A percentile compares a stretch with the other conserved stretches of the same genome.
phyloP scores from a whole-genome alignment of 2,329 filamentous ascomycete genomes.

The Talaromyces pinophilus region DNA sequence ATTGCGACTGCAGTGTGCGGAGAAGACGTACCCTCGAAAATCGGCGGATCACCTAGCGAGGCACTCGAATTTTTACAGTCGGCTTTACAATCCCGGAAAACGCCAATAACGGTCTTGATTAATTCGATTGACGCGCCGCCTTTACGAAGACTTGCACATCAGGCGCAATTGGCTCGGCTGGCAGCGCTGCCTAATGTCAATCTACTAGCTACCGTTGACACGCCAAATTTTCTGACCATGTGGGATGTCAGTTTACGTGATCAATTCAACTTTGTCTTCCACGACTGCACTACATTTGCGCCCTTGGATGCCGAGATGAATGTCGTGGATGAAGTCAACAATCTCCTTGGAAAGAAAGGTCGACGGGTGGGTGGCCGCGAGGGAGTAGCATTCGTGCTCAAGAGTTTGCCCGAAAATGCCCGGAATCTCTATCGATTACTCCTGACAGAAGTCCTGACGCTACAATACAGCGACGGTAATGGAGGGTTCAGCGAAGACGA shows the following conservation, averaged over 20 bases:
- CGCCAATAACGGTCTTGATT: conserved; percentile 67
- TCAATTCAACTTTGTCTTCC: conserved; percentile 82
- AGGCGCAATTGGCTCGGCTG: conserved; percentile 73
- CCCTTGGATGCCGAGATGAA: conserved; percentile 74
- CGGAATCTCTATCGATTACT: conserved; percentile 82
- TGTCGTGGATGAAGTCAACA: conserved; percentile 86
- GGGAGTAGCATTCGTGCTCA: conserved; percentile 86
- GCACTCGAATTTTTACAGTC: conserved; percentile 68
- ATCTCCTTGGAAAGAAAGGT: conserved; percentile 77
- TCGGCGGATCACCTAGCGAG: conserved; percentile 66
- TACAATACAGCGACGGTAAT: conserved; percentile 50
- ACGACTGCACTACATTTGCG: conserved; percentile 89
- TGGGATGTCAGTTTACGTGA: conserved; percentile 88
- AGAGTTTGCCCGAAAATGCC: conserved; percentile 88
- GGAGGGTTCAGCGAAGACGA: conserved; percentile 56
- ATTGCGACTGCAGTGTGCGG: conserved; percentile 64
- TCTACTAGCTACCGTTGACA: conserved; percentile 80
- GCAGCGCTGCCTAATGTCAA: conserved; percentile 71
- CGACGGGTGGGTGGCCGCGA: conserved; percentile 83
- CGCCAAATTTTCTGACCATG: conserved; percentile 80
- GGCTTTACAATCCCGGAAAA: conserved; percentile 55
- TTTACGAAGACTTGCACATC: conserved; percentile 69
- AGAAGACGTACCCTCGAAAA: conserved; percentile 47
- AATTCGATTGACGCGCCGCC: conserved; percentile 83
- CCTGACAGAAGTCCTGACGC: conserved; percentile 77